A percentile compares a stretch with the other conserved stretches of the same genome.
phyloP scores from a whole-genome alignment of 148 eudicot genomes.

The Chenopodium quinoa region DNA sequence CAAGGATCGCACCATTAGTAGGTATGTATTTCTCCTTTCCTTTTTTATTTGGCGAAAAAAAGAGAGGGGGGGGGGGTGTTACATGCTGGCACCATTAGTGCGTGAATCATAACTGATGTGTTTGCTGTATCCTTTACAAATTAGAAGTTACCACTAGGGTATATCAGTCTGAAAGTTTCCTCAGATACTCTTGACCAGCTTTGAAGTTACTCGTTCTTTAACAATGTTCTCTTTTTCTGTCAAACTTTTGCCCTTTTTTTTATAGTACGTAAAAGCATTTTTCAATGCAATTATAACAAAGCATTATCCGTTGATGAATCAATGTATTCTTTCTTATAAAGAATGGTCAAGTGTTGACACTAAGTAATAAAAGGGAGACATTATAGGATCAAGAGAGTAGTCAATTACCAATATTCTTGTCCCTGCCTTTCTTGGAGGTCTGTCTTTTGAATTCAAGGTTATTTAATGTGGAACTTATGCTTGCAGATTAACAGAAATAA shows the following conservation, averaged over 20 bases:
- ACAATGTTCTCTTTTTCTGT: no score
- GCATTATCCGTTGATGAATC: no score
- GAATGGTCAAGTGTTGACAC: no score
- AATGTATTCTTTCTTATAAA: no score
- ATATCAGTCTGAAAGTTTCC: neutral
- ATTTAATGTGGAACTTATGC: neutral
- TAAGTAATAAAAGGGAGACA: no score
- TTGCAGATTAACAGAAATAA: slow-evolving; percentile 90
- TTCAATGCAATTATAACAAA: no score
- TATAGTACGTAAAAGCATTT: no score
- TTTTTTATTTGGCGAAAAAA: neutral
- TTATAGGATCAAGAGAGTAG: no score
- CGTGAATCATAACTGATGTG: neutral
- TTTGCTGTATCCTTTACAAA: neutral
- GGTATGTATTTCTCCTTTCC: slow-evolving; percentile 41
- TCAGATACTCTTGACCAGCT: neutral
- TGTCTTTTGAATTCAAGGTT: neutral
- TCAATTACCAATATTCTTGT: no score
- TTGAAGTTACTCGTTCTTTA: neutral
- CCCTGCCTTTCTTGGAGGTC: neutral
- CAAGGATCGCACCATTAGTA: slow-evolving; percentile 90
- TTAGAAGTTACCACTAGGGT: no score
- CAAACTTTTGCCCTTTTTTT: no score
- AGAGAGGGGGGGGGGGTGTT: neutral
- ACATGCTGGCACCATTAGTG: neutral